phyloP scores from a whole-genome alignment of 1,284 basidiomycete genomes.

The Apiotrichum akiyoshidainum region DNA sequence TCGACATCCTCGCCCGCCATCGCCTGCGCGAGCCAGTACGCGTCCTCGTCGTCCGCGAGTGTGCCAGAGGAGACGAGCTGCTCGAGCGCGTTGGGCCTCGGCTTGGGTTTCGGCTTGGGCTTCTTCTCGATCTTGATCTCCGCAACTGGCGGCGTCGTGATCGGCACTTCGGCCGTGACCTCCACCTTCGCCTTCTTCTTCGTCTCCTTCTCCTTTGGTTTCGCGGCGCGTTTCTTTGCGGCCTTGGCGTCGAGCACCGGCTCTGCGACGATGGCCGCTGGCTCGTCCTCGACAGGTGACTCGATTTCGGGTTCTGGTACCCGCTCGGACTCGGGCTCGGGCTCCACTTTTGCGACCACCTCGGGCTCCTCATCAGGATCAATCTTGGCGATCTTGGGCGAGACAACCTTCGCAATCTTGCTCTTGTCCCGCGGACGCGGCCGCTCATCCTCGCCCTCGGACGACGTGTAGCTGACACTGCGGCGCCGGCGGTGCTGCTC shows the following conservation, averaged over 20 bases:
- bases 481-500: constrained; percentile 9
- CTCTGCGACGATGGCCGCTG: constrained; percentile 1
- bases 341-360: neutral
- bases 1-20: constrained; percentile 55
- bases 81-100: constrained; percentile 28
- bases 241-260: constrained; percentile 29
- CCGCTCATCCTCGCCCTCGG: constrained; percentile 20
- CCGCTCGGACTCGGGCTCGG: neutral
- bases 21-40: constrained; percentile 68
- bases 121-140: constrained; percentile 22
- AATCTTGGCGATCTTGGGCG: no score
- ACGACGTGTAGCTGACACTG: constrained; percentile 24
- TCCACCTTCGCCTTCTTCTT: constrained; percentile 17
- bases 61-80: constrained; percentile 52
- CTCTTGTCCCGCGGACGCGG: neutral
- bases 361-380: neutral
- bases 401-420: neutral
- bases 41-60: constrained; percentile 86
- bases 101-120: constrained; percentile 23
- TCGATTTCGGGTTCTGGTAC: constrained; percentile 12
- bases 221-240: constrained; percentile 33
- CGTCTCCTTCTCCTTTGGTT: constrained; percentile 13
- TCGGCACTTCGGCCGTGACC: constrained; percentile 28
- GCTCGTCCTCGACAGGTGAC: constrained; percentile 11
- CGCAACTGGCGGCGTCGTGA: constrained; percentile 5